Evolutionary conservation across 305 asterid species (phyloP), one percentile per base, ranked within the genome.

Genomic region (Ruellia speciosa): DNA sequence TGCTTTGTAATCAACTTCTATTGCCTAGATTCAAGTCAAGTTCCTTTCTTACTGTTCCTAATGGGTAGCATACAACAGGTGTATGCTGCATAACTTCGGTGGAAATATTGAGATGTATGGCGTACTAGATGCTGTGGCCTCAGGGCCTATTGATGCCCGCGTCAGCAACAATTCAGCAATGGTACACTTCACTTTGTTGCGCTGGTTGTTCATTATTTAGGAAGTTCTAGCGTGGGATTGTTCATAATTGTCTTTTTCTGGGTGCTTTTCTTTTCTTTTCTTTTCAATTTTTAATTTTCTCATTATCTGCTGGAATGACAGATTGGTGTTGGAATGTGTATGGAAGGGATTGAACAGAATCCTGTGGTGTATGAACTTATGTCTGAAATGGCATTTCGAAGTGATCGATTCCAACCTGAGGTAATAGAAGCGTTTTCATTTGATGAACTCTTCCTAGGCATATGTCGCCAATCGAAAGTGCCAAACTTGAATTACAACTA

Each of bases 71-170:
- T 73, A 48, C 62, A 60, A 77, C 75, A 90, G 99, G 99, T 92
- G 99, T 71, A 88, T 92, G 99, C 70, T 92, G 76, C 99, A 92
- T 76, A 92, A 92, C 70, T 92, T 92, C 71, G 99, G 99, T 66
- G 99, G 99, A 66, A 92, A 92, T 70, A 81, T 88, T 49, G 99
- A 92, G 75, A 92, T 88, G 99, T 92, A 92, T 62, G 99, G 99
- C 31, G 18, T 82, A 60, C 74, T 92, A 73, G 99, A 92, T 71
- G 78, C 86, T 52, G 95, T 92, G 66, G 90, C 95, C 65, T 80
- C 99, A 40, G 99, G 96, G 53, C 96, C 99, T 52, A 72, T 92
- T 60, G 81, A 83, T 70, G 94, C 99, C 34, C 94, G 86, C 68
- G 49, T 70, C 64, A 88, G 94, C 75, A 51, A 80, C 62, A 88